Base-by-base conservation (phyloP, 495 filamentous ascomycete genomes). In the Neurospora sp. region DNA sequence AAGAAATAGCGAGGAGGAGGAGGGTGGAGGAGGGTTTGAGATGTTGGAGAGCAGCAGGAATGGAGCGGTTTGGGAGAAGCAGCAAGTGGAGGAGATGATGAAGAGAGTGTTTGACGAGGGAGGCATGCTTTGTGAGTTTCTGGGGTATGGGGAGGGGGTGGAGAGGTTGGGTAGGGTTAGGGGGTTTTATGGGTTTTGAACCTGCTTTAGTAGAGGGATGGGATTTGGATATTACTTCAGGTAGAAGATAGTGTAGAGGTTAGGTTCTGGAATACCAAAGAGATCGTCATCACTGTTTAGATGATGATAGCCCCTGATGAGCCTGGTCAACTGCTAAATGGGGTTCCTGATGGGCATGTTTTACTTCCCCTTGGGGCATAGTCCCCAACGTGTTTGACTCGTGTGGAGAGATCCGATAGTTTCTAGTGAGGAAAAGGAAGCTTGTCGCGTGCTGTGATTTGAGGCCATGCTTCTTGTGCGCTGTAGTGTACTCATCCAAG, bases 51-150 rank as follows among this genome's bases (percentile, higher is more conserved):
- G 5, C 18, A 68, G n/a, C 14, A 18, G 3, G 1, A 65, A 61
- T 1, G 48, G n/a, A 65, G 53, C 5, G 7, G 22, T 16, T 18
- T 18, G 53, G 31, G 31, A 35, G 53, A 3, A 35, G 4, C 22
- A 18, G 14, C 22, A 61, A 5, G 6, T 3, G 14, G 14, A 6
- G 1, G 41, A 38, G 20, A 5, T 7, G 35, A 39, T 38, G 37
- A 0, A 11, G 11, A 35, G 37, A 16, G 69, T 61, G 41, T 35
- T 71, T 16, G 39, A 61, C 7, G 72, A 69, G 16, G 72, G 48
- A 42, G 53, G 65, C 31, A 20, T 22, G 46, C 22, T 74, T n/a
- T 74, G 72, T 39, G 48, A 68, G 22, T 68, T 71, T 68, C 14
- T 74, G 27, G 38, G 35, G 7, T 70, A 69, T 22, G 31, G 18